Evolutionary conservation across 2,329 filamentous ascomycete genomes (phyloP), one percentile per base, ranked within the genome.

Genomic region (Drechslerella coelobrocha): DNA sequence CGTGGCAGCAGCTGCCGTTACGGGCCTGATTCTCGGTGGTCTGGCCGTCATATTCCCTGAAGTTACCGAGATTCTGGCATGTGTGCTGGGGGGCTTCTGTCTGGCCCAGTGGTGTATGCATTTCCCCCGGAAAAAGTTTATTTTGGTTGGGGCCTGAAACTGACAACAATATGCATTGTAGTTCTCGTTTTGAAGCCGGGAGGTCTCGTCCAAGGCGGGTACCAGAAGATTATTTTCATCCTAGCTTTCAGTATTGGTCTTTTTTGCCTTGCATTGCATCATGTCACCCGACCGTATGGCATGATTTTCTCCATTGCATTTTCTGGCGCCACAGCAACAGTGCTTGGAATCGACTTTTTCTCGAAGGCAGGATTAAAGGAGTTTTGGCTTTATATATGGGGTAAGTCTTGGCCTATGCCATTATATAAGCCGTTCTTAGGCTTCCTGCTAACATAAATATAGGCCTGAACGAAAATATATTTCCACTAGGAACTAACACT

Each of bases 351-450:
- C 65, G 93, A 97, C 78, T 96, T 91, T 78, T 95, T 93, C 75
- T 93, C 88, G 76, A 83, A 87, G 72, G 91, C 92, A n/a, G 93
- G 93, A 0, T 81, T 96, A 75, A 97, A 96, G 78, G 93, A 97
- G 78, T 97, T 97, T 75, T 97, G 93, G 93, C 84, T 91, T 4
- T 97, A 95, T 78, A 83, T 96, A 37, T 97, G 93, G 93, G 81
- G 84, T 86, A 78, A 78, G 83, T 78, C 14, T 66, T 17, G 23
- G 31, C 52, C 14, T 59, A 3, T 61, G 27, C 12, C 41, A 17
- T 53, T 53, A 27, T 19, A 19, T 8, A 10, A 0, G 26, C 41
- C 63, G 19, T 26, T 24, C 50, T 55, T 68, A 47, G 8, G 76
- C 57, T 48, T 19, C 19, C 54, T 17, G 27, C 71, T 74, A 52